phyloP scores from a whole-genome alignment of 257 asterid species.

The Solanum sparsipilum region DNA sequence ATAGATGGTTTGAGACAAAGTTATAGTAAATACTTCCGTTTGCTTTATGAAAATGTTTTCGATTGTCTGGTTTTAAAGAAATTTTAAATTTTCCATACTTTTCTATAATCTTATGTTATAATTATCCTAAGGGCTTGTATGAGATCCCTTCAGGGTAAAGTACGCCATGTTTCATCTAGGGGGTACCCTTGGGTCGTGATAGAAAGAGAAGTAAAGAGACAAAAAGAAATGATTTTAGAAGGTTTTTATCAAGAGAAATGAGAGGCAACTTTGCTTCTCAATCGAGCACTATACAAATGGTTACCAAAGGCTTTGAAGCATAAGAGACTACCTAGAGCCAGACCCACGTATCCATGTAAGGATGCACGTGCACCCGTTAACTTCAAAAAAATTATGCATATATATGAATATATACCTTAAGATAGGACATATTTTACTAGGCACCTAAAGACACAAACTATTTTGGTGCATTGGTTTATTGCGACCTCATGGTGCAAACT shows the following conservation, averaged over 20 bases:
- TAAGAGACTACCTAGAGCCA: slow-evolving; percentile 4
- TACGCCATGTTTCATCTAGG: too few relatives aligned
- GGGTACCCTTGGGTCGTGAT: too few relatives aligned
- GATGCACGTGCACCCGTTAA: not conserved
- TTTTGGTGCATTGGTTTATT: not conserved
- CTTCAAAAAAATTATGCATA: not conserved
- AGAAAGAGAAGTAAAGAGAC: slow-evolving; percentile 28
- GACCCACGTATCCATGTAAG: too few relatives aligned
- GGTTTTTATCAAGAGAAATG: slow-evolving; percentile 73
- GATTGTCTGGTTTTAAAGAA: too few relatives aligned
- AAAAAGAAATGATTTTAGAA: slow-evolving; percentile 38
- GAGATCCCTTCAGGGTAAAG: too few relatives aligned
- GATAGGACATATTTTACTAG: too few relatives aligned
- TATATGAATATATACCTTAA: not conserved
- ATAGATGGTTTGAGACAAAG: too few relatives aligned
- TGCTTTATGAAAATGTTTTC: too few relatives aligned
- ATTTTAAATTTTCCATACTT: too few relatives aligned
- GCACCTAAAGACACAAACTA: not conserved
- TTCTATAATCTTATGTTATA: too few relatives aligned
- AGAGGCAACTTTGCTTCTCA: slow-evolving; percentile 80
- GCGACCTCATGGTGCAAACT: not conserved
- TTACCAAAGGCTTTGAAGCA: slow-evolving; percentile 39
- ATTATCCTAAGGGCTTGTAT: too few relatives aligned
- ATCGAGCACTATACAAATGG: slow-evolving; percentile 67
- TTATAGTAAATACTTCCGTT: too few relatives aligned